Evolutionary conservation across 2,329 filamentous ascomycete genomes (phyloP), one percentile per base, ranked within the genome.

Genomic region (Beauveria caledonica): DNA sequence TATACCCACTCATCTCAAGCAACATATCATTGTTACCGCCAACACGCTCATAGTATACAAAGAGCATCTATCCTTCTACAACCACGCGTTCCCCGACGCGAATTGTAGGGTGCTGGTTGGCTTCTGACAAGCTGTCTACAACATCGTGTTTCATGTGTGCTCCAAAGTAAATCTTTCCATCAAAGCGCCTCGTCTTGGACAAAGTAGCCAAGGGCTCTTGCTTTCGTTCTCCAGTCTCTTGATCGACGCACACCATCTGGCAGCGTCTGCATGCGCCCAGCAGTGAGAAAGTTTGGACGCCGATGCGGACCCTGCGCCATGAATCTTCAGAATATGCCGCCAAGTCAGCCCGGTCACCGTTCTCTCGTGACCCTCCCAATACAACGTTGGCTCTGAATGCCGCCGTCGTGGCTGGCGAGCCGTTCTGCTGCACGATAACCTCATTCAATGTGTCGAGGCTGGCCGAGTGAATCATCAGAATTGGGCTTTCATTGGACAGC

Each of bases 201-300:
- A 99, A 76, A 1, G 92, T 97, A 3, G 89, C 83, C 69, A 94
- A 96, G 0, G 94, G 94, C 72, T 97, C 94, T 64, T 91, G 85
- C 64, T 86, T 85, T 71, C 86, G 89, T 64, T 85, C 80, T 0
- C 86, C 92, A 13, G 88, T 96, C 51, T 85, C 78, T 71, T 97
- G 94, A 68, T 99, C 87, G 50, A 97, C 85, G 70, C 93, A 97
- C 10, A 99, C 88, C 92, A 99, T 97, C 71, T 96, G 92, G 67
- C 94, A 99, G 62, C 94, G 80, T 62, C 91, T 84, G 68, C 94
- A 99, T 3, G 89, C 84, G 0, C 92, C 93, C 5, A 97, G 75
- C 68, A 95, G 84, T 63, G 88, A 79, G 67, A 90, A 89, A 10
- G 74, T 72, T 62, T 86, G 80, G 2, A 72, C 66, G 1, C 88